Conservation (phyloP, 78 protist genomes). For the Mantamonas sphyraenae region DNA sequence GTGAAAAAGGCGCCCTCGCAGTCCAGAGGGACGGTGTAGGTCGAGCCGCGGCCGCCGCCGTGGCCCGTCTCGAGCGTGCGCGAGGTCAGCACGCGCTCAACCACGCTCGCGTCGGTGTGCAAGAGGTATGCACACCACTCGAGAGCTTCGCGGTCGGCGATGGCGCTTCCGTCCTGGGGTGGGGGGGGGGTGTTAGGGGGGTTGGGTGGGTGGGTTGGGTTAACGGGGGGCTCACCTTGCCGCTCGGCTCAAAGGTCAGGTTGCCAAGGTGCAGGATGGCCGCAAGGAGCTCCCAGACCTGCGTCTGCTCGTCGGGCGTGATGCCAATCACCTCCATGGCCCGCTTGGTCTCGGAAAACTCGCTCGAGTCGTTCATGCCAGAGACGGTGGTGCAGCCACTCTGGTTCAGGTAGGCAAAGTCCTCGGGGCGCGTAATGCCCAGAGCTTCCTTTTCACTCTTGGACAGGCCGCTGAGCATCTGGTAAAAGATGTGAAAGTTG, state of each 20-base stretch:
- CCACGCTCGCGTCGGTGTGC: neutral
- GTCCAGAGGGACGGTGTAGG: slow-evolving; percentile 46
- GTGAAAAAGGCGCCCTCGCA: slow-evolving; percentile 50
- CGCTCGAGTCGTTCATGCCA: slow-evolving; percentile 59
- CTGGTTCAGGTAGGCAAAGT: slow-evolving; percentile 27
- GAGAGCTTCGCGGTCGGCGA: too few species aligned
- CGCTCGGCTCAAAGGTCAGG: slow-evolving; percentile 38
- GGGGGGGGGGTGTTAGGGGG: too few species aligned
- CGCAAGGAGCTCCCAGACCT: slow-evolving; percentile 51
- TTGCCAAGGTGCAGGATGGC: slow-evolving; percentile 79
- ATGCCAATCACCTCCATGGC: slow-evolving; percentile 66
- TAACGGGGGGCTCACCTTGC: too few species aligned
- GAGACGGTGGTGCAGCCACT: slow-evolving; percentile 48
- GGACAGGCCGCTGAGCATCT: slow-evolving; percentile 49
- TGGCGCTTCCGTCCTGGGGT: neutral
- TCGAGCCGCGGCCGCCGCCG: slow-evolving; percentile 45
- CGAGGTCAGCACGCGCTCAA: neutral
- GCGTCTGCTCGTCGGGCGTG: slow-evolving; percentile 47
- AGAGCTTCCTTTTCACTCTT: neutral
- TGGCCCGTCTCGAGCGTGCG: slow-evolving; percentile 2
- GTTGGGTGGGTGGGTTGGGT: too few species aligned
- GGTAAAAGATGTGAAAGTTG: slow-evolving; percentile 91
- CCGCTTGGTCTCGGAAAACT: slow-evolving; percentile 26
- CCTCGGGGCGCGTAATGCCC: neutral
- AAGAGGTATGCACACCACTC: too few species aligned